phyloP scores from a whole-genome alignment of 768 basidiomycete species.

The Rhodotorula sphaerocarpa region DNA sequence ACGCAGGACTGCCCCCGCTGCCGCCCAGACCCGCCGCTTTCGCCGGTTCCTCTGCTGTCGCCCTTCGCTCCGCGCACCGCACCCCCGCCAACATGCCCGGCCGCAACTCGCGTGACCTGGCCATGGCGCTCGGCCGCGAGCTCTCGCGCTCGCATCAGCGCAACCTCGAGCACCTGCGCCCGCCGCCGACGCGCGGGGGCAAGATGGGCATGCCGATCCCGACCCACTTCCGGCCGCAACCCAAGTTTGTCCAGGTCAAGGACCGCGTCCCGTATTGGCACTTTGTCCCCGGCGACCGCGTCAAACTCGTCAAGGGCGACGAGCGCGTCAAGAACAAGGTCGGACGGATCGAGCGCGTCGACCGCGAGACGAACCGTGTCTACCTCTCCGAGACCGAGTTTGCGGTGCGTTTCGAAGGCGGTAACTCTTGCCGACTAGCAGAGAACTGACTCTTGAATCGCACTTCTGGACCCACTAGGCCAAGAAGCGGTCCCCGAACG shows the following conservation, averaged over 20 bases:
- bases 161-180: conserved; percentile 25
- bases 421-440: no score
- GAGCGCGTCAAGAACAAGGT: conserved; percentile 26
- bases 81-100: no score
- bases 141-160: conserved; percentile 29
- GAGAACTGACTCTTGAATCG: no score
- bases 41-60: no score
- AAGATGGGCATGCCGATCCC: conserved; percentile 34
- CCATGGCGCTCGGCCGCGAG: conserved; percentile 8
- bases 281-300: conserved; percentile 34
- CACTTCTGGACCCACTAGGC: no score
- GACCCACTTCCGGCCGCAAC: conserved; percentile 27
- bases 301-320: conserved; percentile 33
- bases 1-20: no score
- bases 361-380: conserved; percentile 34
- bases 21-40: no score
- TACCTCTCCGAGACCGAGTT: conserved; percentile 33
- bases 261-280: conserved; percentile 39
- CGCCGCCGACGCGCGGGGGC: conserved; percentile 26
- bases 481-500: conserved; percentile 30
- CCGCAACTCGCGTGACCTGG: not conserved
- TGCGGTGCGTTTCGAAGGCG: conserved; percentile 14
- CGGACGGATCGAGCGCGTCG: conserved; percentile 32
- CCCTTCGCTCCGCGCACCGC: no score
- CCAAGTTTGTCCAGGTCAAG: conserved; percentile 35